Percentiles rank a stretch among this genome's conserved stretches.
phyloP scores from a whole-genome alignment of 768 basidiomycete species.

The Tricholoma matsutake region DNA sequence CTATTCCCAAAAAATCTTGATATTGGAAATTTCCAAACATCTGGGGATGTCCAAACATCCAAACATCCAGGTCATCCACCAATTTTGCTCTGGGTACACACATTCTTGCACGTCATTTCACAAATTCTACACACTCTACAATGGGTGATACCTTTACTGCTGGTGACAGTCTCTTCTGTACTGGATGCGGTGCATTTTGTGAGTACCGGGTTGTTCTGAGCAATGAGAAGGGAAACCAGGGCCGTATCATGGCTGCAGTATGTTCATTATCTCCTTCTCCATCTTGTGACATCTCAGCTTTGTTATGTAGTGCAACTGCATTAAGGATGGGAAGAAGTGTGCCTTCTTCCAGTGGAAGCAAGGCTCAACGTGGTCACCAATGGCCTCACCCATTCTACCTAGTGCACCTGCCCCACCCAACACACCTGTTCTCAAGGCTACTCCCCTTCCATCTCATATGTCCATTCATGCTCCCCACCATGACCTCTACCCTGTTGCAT shows the following conservation, averaged over 20 bases:
- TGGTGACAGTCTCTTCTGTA: not conserved
- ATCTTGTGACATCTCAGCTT: no score
- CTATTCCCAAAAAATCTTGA: no score
- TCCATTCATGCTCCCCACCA: not conserved
- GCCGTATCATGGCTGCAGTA: no score
- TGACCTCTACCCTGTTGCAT: not conserved
- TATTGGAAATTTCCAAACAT: no score
- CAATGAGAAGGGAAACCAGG: not conserved
- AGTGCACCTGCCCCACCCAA: not conserved
- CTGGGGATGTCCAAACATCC: no score
- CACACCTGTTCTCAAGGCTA: not conserved
- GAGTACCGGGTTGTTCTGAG: not conserved
- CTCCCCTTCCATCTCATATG: not conserved
- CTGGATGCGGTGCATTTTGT: not conserved
- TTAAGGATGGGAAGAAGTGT: not conserved
- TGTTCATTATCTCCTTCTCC: no score
- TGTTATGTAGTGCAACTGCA: not conserved
- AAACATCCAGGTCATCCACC: no score
- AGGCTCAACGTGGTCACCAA: not conserved
- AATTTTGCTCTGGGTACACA: no score
- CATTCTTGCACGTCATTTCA: no score
- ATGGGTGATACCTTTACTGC: not conserved
- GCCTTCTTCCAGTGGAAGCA: not conserved
- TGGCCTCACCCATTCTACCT: not conserved
- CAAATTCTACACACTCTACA: no score